Base-by-base conservation (phyloP, 2,329 filamentous ascomycete species). In the Diplocarpon rosae region DNA sequence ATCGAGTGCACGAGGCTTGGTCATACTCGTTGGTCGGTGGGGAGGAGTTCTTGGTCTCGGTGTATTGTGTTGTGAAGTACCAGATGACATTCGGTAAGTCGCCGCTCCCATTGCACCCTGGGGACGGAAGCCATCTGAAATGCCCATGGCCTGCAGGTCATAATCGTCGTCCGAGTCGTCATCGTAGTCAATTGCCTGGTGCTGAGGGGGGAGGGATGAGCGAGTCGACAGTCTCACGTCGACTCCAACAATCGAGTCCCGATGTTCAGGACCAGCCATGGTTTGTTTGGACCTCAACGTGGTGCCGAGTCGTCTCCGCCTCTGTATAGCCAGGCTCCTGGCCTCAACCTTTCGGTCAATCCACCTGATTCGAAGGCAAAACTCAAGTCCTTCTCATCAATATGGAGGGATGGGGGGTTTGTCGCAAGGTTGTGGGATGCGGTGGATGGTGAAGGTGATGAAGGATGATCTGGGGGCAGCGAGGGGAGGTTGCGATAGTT, bases 41-140 rank as follows among this genome's bases (percentile, higher is more conserved):
- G 56, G 52, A 39, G 60, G 52, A 37, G 49, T 53, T 47, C 52
- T 56, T 44, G 54, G 55, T 27, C 57, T 51, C 38, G 48, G 48
- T 16, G 47, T 46, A 32, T 43, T 50, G 17, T 52, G 47, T 45
- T 48, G 53, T 40, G 51, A 52, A 9, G 48, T 35, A 27, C 45
- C 43, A 34, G 56, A 53, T 29, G 52, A 45, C 42, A 52, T 47
- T 47, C 52, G 36, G 43, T 48, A 49, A 15, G 45, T 45, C 38
- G 39, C 39, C 33, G 41, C 44, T 38, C 40, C 24, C 37, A 48
- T 43, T 12, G 40, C 47, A 36, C 37, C 42, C 14, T 40, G 27
- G 15, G 70, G 71, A 46, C 70, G 64, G 53, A 72, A 74, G 41
- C 71, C 72, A 55, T 75, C 72, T 13, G 73, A 69, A 45, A 78